These are phyloP conservation scores for Marasmius oreades DNA, from an alignment of 1,284 basidiomycete genomes.

Conservation along the genomic window DNA sequence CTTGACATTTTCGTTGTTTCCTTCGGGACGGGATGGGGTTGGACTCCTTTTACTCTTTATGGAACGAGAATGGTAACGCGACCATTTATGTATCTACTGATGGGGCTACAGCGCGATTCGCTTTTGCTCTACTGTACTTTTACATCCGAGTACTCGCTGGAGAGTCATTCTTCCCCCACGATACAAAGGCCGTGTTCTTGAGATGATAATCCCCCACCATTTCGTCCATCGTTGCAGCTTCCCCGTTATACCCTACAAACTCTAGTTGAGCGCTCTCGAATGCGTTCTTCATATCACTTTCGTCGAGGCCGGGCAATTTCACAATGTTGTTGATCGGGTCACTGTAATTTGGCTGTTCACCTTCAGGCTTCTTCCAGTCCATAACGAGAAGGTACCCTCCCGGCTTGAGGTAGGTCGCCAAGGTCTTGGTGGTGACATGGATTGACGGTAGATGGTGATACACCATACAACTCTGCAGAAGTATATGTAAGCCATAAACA, in stretches of 20 bases:
- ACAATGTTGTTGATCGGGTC: neutral
- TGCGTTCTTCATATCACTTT: neutral
- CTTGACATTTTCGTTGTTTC: slow-evolving; percentile 7
- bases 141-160: too few relatives aligned
- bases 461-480: slow-evolving; percentile 55
- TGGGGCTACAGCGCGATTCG: too few relatives aligned
- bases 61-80: too few relatives aligned
- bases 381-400: slow-evolving; percentile 57
- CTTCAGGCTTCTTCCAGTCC: slow-evolving; percentile 34
- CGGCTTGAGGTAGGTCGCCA: slow-evolving; percentile 56
- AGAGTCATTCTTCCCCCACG: too few relatives aligned
- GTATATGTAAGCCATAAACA: neutral
- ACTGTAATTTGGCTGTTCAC: neutral
- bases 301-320: neutral
- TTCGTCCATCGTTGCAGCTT: neutral
- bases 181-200: neutral
- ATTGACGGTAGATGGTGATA: slow-evolving; percentile 63
- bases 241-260: neutral
- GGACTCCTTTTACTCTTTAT: too few relatives aligned
- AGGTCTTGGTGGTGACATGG: slow-evolving; percentile 41
- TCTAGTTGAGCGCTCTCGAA: neutral
- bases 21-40: too few relatives aligned
- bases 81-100: too few relatives aligned
- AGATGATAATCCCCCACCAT: neutral
- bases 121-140: too few relatives aligned